Percentiles rank a stretch among this genome's conserved stretches.
These are phyloP conservation scores for Solanum pinnatisectum DNA, from an alignment of 257 asterid genomes.

Conservation along the genomic window DNA sequence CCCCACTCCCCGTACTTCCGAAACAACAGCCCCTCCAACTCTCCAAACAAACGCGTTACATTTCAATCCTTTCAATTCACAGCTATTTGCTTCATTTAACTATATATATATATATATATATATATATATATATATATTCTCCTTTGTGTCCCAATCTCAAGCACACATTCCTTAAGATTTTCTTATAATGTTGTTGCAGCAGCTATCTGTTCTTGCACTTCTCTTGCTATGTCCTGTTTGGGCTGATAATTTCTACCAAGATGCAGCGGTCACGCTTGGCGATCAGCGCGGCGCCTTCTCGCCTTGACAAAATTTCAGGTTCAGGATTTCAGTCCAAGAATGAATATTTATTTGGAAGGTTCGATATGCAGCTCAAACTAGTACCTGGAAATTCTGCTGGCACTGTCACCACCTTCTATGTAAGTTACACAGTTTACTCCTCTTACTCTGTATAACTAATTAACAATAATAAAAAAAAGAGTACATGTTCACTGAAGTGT, in stretches of 20 bases:
- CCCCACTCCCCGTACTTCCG: not conserved
- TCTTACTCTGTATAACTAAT: not conserved
- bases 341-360: not conserved
- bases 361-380: not conserved
- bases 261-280: not conserved
- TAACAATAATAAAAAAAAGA: too few relatives aligned
- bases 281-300: constrained; percentile 7
- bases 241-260: not conserved
- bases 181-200: not conserved
- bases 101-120: too few relatives aligned
- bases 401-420: not conserved
- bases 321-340: not conserved
- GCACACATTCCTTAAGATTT: not conserved
- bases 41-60: not conserved
- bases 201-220: not conserved
- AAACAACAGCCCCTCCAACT: not conserved
- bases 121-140: not conserved
- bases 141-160: not conserved
- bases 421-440: not conserved
- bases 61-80: not conserved
- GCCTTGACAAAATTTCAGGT: not conserved
- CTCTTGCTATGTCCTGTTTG: not conserved
- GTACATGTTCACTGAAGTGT: not conserved
- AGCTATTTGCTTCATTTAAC: not conserved
- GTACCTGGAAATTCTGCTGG: not conserved